Conservation (phyloP, 164 flowering plant species). For the Cinnamomum micranthum region DNA sequence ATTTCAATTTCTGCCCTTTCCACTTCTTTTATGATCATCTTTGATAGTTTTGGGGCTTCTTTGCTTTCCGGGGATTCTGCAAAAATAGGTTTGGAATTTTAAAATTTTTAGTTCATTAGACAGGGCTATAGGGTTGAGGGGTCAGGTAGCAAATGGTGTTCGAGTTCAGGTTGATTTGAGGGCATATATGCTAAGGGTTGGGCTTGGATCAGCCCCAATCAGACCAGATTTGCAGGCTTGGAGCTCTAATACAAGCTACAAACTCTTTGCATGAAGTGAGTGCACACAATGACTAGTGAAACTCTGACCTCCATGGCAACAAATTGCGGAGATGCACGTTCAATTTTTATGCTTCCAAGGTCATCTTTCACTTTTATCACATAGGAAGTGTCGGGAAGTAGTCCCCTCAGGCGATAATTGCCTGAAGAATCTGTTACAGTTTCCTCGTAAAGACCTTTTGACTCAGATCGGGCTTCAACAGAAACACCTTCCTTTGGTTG, state of each 20-base stretch:
- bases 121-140: too few relatives aligned
- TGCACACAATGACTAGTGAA: background rate
- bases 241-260: background rate
- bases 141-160: too few relatives aligned
- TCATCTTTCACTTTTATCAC: slow-evolving; percentile 63
- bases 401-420: slow-evolving; percentile 81
- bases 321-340: slow-evolving; percentile 89
- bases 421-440: slow-evolving; percentile 79
- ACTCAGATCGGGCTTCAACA: slow-evolving; percentile 87
- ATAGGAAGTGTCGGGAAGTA: slow-evolving; percentile 76
- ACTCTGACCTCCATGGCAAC: slow-evolving; percentile 55
- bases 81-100: too few relatives aligned
- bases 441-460: slow-evolving; percentile 90
- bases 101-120: too few relatives aligned
- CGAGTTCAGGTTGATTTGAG: too few relatives aligned
- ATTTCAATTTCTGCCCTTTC: too few relatives aligned
- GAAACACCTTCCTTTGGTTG: slow-evolving; percentile 85
- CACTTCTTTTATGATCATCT: too few relatives aligned
- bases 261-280: background rate
- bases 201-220: too few relatives aligned
- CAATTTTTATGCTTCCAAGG: slow-evolving; percentile 46
- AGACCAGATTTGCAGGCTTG: background rate
- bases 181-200: too few relatives aligned
- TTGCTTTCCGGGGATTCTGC: too few relatives aligned
- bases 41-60: too few relatives aligned